Base-by-base conservation (phyloP, 2,329 filamentous ascomycete genomes). In the Plenodomus tracheiphilus region DNA sequence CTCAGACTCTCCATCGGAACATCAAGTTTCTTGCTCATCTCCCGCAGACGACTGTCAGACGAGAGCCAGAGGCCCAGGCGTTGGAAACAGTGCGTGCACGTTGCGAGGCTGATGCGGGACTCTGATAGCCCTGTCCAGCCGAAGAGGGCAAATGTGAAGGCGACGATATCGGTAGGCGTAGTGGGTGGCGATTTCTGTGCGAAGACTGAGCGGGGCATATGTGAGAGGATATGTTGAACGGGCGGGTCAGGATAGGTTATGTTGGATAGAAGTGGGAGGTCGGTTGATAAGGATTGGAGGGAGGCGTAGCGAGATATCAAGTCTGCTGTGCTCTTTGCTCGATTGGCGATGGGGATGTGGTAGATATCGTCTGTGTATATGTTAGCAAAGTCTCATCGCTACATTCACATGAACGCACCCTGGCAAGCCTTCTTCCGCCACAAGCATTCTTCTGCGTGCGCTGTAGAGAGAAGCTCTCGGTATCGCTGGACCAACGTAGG, bases 11-110 rank as follows among this genome's bases (percentile, higher is more conserved):
- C 59, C 7, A 70, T 53, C 2, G 68, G 58, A 0, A 69, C 59
- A 13, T 62, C 49, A 9, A 72, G 63, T 22, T 68, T 72, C 41
- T 58, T 47, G 53, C 61, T 65, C 63, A 69, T 71, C 35, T 69
- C 64, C 34, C 64, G 60, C n/a, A 70, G 46, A 7, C 65, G 62
- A 6, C 60, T 47, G 34, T 62, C 60, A 0, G 59, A 58, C 70
- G 96, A 97, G 78, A 99, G 87, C 94, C 94, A 99, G 2, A 99
- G 79, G 0, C 94, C 94, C 0, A 97, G 79, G 1, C 92, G 85
- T 50, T 94, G 85, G 65, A 96, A 88, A 69, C 94, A 99, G 17
- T 90, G 89, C 49, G 87, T 82, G 71, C 94, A 99, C 4, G 85
- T 85, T 5, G 89, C 86, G 15, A 93, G 83, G 51, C 90, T 88